These are phyloP conservation scores for Nannochloris sp. DNA, from an alignment of 139 green algal genomes.

Conservation along the genomic window DNA sequence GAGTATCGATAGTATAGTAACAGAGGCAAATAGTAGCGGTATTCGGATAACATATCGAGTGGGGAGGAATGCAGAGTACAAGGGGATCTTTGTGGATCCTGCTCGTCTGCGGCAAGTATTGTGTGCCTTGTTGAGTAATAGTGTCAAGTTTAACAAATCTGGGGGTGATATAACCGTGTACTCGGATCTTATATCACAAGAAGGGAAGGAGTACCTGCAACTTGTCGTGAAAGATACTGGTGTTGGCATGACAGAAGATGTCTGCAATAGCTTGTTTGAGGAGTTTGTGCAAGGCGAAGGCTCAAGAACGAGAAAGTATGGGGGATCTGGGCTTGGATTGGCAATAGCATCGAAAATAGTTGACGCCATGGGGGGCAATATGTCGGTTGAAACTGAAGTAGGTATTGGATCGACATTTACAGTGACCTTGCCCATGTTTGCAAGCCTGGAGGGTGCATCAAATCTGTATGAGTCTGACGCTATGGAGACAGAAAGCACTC, in stretches of 20 bases:
- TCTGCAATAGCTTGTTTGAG: conserved; percentile 31
- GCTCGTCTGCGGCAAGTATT: conserved; percentile 52
- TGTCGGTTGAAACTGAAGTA: conserved; percentile 40
- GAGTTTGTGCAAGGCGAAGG: conserved; percentile 22
- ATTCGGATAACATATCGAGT: conserved; percentile 33
- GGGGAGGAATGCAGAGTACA: neutral
- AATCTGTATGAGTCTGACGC: too few species aligned
- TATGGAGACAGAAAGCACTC: too few species aligned
- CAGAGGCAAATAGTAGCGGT: conserved; percentile 19
- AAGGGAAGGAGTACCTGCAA: conserved; percentile 22
- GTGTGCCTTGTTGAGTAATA: conserved; percentile 56
- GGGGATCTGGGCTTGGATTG: conserved; percentile 54
- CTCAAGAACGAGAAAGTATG: conserved; percentile 38
- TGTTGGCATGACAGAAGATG: conserved; percentile 43
- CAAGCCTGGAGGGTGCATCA: too few species aligned
- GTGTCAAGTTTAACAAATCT: conserved; percentile 65
- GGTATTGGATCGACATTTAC: conserved; percentile 45
- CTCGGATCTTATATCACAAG: neutral
- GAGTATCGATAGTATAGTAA: conserved; percentile 24
- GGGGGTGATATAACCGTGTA: conserved; percentile 41
- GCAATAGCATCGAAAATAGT: conserved; percentile 46
- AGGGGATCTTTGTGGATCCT: conserved; percentile 8
- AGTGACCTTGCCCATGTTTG: too few species aligned
- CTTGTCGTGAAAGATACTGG: conserved; percentile 56
- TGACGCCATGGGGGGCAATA: conserved; percentile 46